Percentiles rank a stretch among this genome's conserved stretches.
These are phyloP conservation scores for Zygoascus sp. DNA, from an alignment of 1,139 yeast species.

Conservation along the genomic window DNA sequence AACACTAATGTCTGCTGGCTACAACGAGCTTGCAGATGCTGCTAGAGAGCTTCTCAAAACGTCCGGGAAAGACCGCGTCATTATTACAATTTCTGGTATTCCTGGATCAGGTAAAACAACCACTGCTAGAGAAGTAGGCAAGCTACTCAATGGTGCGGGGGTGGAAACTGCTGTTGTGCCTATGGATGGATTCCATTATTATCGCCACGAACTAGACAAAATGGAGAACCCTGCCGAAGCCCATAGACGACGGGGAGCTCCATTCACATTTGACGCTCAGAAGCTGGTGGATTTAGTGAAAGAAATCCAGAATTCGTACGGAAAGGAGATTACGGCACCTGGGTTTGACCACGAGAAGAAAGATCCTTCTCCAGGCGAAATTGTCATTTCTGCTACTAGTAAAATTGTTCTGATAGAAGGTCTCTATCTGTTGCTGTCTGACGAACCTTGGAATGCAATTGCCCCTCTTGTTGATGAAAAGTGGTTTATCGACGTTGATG, in stretches of 20 bases:
- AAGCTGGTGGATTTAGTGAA: constrained; percentile 41
- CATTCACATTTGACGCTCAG: constrained; percentile 71
- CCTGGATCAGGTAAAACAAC: constrained; percentile 88
- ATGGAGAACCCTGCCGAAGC: constrained; percentile 57
- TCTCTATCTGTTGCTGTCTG: constrained; percentile 35
- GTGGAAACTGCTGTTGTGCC: constrained; percentile 38
- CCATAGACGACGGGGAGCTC: constrained; percentile 69
- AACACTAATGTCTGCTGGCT: background rate
- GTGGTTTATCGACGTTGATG: constrained; percentile 43
- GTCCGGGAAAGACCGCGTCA: constrained; percentile 41
- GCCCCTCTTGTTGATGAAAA: constrained; percentile 33
- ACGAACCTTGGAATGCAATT: constrained; percentile 37
- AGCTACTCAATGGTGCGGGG: constrained; percentile 35
- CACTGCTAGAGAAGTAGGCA: constrained; percentile 45
- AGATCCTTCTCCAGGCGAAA: constrained; percentile 58
- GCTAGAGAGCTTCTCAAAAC: background rate
- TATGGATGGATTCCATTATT: constrained; percentile 83
- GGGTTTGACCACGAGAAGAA: constrained; percentile 64
- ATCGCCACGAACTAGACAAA: constrained; percentile 48
- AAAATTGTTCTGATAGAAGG: constrained; percentile 59
- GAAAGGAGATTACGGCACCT: constrained; percentile 46
- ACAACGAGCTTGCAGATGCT: background rate
- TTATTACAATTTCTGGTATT: constrained; percentile 62
- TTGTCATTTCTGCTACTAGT: constrained; percentile 39
- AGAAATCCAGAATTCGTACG: constrained; percentile 34